Conservation (phyloP, 331 rosid genomes). For the Rosa hybrid region DNA sequence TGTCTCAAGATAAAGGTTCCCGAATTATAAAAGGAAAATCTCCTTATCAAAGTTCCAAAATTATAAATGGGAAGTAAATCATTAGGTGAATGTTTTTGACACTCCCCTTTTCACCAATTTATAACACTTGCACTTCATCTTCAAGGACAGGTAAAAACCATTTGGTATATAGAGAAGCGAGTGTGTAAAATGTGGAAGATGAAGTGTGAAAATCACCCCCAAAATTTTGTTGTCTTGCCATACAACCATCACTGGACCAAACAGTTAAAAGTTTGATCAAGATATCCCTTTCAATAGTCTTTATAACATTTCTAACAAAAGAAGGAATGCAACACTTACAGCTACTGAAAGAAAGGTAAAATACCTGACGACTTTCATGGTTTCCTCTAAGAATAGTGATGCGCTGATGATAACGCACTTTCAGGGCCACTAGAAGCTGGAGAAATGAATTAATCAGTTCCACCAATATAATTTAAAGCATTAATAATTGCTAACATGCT, state of each 20-base stretch:
- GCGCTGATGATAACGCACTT: constrained; percentile 93
- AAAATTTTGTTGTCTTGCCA: not conserved
- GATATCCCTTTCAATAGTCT: not conserved
- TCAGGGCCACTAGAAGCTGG: constrained; percentile 93
- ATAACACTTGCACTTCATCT: not conserved
- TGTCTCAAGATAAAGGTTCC: constrained; percentile 5
- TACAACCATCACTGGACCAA: not conserved
- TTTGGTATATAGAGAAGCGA: not conserved
- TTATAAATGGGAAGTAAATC: not conserved
- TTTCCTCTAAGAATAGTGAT: constrained; percentile 99
- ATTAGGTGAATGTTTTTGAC: not conserved
- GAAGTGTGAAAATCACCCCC: not conserved
- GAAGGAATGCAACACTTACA: not conserved
- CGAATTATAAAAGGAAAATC: not conserved
- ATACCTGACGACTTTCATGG: constrained; percentile 99
- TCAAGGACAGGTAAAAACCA: not conserved
- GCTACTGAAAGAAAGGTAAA: constrained; percentile 11
- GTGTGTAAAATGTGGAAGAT: not conserved
- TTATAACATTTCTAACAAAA: not conserved
- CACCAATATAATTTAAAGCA: constrained; percentile 6
- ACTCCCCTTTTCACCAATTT: not conserved
- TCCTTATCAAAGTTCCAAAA: not conserved
- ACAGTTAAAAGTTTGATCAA: not conserved
- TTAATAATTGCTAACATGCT: not conserved
- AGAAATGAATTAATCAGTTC: constrained; percentile 39